phyloP scores from a whole-genome alignment of 805 yeast species.

The Lachancea sp. region DNA sequence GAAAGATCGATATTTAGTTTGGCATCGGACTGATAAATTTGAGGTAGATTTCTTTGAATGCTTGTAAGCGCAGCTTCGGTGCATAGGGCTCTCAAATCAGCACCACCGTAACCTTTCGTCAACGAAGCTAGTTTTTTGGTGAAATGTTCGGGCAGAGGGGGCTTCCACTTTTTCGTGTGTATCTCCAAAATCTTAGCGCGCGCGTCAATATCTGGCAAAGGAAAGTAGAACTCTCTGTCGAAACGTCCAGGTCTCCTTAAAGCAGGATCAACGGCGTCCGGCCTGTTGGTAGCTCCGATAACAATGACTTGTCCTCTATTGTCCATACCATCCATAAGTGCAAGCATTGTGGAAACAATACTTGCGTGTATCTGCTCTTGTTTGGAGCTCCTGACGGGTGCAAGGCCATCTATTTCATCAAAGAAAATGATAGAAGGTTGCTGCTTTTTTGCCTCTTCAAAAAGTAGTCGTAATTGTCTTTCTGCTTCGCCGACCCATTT shows the following conservation, averaged over 20 bases:
- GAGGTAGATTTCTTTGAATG: constrained; percentile 89
- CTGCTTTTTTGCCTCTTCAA: constrained; percentile 92
- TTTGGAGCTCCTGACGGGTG: constrained; percentile 94
- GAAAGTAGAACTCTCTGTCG: constrained; percentile 94
- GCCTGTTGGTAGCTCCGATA: constrained; percentile 96
- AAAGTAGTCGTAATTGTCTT: constrained; percentile 79
- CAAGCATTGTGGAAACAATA: constrained; percentile 89
- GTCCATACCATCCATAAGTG: constrained; percentile 99
- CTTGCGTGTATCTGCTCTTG: constrained; percentile 98
- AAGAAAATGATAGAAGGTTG: constrained; percentile 95
- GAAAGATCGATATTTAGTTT: constrained; percentile 69
- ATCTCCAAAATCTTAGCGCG: constrained; percentile 73
- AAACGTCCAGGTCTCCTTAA: constrained; percentile 94
- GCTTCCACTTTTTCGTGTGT: constrained; percentile 86
- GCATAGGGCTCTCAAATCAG: constrained; percentile 88
- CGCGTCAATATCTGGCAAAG: constrained; percentile 78
- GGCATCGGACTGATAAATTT: constrained; percentile 70
- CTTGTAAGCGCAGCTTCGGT: constrained; percentile 93
- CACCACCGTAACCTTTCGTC: constrained; percentile 98
- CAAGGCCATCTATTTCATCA: constrained; percentile 96
- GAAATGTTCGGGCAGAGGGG: constrained; percentile 55
- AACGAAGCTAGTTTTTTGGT: constrained; percentile 61
- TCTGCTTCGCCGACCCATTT: constrained; percentile 99
- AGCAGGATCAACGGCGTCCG: constrained; percentile 98
- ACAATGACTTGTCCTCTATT: constrained; percentile 97